A percentile compares a stretch with the other conserved stretches of the same genome.
These are phyloP conservation scores for Globisporangium abappressorium DNA, from an alignment of 352 stramenopile species.

Conservation along the genomic window DNA sequence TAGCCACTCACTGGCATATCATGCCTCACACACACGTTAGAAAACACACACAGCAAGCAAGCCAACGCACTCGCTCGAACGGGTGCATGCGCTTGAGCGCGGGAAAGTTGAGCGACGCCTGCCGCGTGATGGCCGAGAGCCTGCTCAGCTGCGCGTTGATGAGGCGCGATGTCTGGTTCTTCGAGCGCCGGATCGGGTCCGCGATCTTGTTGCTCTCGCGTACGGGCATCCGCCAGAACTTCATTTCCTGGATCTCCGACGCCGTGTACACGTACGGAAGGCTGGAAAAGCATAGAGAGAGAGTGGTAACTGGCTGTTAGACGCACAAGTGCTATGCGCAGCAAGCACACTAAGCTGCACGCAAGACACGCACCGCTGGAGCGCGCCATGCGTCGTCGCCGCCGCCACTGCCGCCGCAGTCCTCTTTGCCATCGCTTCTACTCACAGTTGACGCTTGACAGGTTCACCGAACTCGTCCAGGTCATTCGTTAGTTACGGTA, in stretches of 20 bases:
- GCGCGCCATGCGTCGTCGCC: constrained; percentile 52
- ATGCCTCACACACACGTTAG: neutral
- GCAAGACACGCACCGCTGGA: constrained; percentile 49
- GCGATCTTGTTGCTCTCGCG: constrained; percentile 77
- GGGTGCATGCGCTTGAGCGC: constrained; percentile 71
- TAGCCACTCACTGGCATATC: neutral
- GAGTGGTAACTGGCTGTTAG: neutral
- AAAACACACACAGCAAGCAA: neutral
- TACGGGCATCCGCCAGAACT: constrained; percentile 72
- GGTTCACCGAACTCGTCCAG: too few relatives aligned
- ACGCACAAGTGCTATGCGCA: neutral
- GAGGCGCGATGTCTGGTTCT: constrained; percentile 77
- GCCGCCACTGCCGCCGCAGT: constrained; percentile 21
- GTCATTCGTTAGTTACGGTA: too few relatives aligned
- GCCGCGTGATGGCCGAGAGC: constrained; percentile 67
- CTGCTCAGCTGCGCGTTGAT: constrained; percentile 80
- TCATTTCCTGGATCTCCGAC: constrained; percentile 85
- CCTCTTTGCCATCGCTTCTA: constrained; percentile 17
- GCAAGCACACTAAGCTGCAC: neutral
- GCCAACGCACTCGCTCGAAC: constrained; percentile 64
- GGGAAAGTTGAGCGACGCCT: constrained; percentile 75
- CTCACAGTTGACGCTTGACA: neutral
- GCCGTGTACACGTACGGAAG: constrained; percentile 81
- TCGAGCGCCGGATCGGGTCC: constrained; percentile 76
- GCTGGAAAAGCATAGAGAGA: constrained; percentile 21